Evolutionary conservation across 305 asterid species (phyloP).

Genomic region (Galium porrigens): DNA sequence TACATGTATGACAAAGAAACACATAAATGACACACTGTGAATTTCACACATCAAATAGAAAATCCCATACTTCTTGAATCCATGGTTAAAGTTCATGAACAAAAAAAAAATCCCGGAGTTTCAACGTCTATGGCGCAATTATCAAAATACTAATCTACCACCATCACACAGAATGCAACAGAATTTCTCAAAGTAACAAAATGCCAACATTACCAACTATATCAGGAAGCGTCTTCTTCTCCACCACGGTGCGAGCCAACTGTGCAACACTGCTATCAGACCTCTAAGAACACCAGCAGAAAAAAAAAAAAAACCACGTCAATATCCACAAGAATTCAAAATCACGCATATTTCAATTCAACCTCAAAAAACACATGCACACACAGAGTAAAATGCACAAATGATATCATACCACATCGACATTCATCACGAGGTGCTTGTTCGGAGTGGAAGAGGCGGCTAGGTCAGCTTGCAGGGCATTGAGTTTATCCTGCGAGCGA

Average conservation of each 20-base stretch:
- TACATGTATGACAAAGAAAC: not conserved
- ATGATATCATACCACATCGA: conserved; percentile 51
- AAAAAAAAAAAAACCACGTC: not conserved
- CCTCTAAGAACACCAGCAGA: conserved; percentile 26
- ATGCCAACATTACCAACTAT: conserved; percentile 38
- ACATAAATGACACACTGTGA: not conserved
- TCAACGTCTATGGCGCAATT: not conserved
- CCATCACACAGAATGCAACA: not conserved
- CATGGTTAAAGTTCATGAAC: not conserved
- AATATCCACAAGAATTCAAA: not conserved
- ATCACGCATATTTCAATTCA: not conserved
- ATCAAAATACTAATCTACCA: no score
- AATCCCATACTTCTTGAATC: not conserved
- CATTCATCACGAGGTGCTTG: conserved; percentile 49
- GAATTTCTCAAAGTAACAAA: not conserved
- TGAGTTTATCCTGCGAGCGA: conserved; percentile 59
- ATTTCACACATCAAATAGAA: not conserved
- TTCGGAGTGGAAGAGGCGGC: conserved; percentile 22
- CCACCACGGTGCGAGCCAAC: conserved; percentile 51
- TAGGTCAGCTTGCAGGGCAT: conserved; percentile 58
- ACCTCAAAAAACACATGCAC: not conserved
- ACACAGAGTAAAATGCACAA: not conserved
- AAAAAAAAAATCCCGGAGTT: not conserved
- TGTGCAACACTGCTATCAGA: conserved; percentile 55
- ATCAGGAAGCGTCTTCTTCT: conserved; percentile 72